These are phyloP conservation scores for Emmonsiellopsis sp. DNA, from an alignment of 2,329 filamentous ascomycete species.

Conservation along the genomic window DNA sequence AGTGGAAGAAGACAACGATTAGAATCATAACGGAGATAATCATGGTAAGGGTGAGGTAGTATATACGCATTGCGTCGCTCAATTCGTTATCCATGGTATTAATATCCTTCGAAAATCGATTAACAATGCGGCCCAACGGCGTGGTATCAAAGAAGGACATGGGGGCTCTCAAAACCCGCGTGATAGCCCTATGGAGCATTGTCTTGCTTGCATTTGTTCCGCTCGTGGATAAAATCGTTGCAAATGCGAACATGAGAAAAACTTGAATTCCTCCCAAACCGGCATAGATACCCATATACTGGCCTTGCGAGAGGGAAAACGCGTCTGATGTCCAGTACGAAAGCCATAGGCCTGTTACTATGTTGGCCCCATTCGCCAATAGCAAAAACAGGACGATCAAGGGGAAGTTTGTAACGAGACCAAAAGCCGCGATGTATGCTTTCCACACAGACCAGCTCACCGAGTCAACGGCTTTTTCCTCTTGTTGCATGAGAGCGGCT, in stretches of 20 bases:
- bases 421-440: constrained; percentile 67
- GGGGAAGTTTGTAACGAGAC: constrained; percentile 55
- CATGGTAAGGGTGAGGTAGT: constrained; percentile 74
- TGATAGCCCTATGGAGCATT: constrained; percentile 74
- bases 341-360: constrained; percentile 82
- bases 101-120: constrained; percentile 90
- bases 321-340: constrained; percentile 86
- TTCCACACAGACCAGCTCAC: constrained; percentile 74
- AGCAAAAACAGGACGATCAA: constrained; percentile 56
- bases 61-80: constrained; percentile 85
- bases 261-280: constrained; percentile 64
- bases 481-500: constrained; percentile 37
- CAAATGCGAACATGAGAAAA: constrained; percentile 69
- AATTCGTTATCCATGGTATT: constrained; percentile 94
- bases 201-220: constrained; percentile 74
- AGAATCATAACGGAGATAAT: constrained; percentile 77
- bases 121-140: constrained; percentile 87
- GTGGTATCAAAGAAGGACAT: constrained; percentile 97
- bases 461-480: constrained; percentile 58
- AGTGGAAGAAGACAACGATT: constrained; percentile 93
- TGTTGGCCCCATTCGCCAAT: constrained; percentile 72
- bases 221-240: constrained; percentile 65
- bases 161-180: constrained; percentile 58
- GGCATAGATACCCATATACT: constrained; percentile 64
- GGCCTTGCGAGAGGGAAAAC: constrained; percentile 55